phyloP scores from a whole-genome alignment of 148 eudicot genomes.

The Rhododendron ferrugineum region DNA sequence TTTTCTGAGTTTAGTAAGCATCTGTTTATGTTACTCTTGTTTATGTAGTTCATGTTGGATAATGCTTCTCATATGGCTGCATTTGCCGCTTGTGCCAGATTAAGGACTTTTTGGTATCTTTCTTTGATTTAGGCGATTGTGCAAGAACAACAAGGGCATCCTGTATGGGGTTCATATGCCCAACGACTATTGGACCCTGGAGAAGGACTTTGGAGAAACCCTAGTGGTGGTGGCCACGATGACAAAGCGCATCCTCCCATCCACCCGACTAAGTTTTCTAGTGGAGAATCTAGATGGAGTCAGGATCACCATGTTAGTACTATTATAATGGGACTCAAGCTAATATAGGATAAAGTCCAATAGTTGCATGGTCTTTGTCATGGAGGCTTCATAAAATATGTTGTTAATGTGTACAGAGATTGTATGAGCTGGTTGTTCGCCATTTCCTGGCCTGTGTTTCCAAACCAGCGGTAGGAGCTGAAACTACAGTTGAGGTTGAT shows the following conservation, averaged over 20 bases:
- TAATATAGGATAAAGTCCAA: neutral
- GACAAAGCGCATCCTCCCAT: constrained; percentile 99
- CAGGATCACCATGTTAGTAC: constrained; percentile 81
- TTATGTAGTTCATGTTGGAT: neutral
- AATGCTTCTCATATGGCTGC: constrained; percentile 3
- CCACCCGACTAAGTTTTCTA: constrained; percentile 94
- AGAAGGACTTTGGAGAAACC: constrained; percentile 81
- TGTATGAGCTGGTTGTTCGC: constrained; percentile 95
- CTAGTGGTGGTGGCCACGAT: constrained; percentile 84
- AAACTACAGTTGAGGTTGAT: constrained; percentile 86
- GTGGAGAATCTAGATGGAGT: constrained; percentile 90
- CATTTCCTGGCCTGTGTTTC: constrained; percentile 98
- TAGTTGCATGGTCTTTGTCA: neutral
- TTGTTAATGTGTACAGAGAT: constrained; percentile 43
- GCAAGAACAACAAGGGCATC: constrained; percentile 90
- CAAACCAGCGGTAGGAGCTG: constrained; percentile 98
- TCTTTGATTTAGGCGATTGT: constrained; percentile 52
- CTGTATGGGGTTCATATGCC: constrained; percentile 88
- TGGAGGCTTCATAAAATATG: neutral
- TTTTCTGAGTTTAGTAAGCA: neutral
- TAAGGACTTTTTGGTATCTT: neutral
- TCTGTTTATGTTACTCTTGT: neutral
- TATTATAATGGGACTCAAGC: neutral
- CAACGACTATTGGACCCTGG: constrained; percentile 73
- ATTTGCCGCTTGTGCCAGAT: neutral